phyloP scores from a whole-genome alignment of 352 stramenopile genomes.

The Blastocystis sp. region DNA sequence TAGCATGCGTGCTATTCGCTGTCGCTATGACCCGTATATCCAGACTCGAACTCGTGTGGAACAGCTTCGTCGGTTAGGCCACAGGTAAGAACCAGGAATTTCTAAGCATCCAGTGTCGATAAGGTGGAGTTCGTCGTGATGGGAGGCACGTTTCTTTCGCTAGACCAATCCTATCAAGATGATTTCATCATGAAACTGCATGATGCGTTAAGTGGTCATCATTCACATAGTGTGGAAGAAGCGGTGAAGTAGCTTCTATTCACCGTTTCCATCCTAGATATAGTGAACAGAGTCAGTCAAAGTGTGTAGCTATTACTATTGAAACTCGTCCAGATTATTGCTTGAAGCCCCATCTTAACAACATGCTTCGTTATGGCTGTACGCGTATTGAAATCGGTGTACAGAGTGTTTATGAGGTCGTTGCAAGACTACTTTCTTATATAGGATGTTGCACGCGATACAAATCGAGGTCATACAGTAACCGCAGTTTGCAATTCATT shows the following conservation, averaged over 20 bases:
- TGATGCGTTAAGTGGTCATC: slow-evolving; percentile 85
- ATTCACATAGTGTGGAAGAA: slow-evolving; percentile 80
- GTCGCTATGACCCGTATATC: slow-evolving; percentile 84
- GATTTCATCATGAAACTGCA: slow-evolving; percentile 91
- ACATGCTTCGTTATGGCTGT: slow-evolving; percentile 91
- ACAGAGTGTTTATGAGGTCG: slow-evolving; percentile 85
- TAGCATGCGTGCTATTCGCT: slow-evolving; percentile 87
- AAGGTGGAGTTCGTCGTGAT: slow-evolving; percentile 97
- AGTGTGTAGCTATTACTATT: slow-evolving; percentile 87
- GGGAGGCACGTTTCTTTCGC: slow-evolving; percentile 89
- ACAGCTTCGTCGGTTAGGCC: slow-evolving; percentile 76
- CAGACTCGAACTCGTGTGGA: slow-evolving; percentile 85
- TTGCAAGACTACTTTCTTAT: slow-evolving; percentile 79
- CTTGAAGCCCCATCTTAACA: slow-evolving; percentile 86
- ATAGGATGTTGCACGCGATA: slow-evolving; percentile 63
- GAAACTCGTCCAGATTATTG: slow-evolving; percentile 94
- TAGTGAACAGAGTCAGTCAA: slow-evolving; percentile 62
- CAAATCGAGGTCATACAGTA: slow-evolving; percentile 85
- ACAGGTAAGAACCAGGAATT: slow-evolving; percentile 64
- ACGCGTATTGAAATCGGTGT: slow-evolving; percentile 93
- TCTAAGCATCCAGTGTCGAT: slow-evolving; percentile 72
- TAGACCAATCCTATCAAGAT: slow-evolving; percentile 86
- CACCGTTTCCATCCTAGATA: slow-evolving; percentile 1
- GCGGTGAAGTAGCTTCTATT: slow-evolving; percentile 72
- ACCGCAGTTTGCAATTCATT: slow-evolving; percentile 78